Base-by-base conservation (phyloP, 805 yeast genomes). In the Candida dajiaensis region DNA sequence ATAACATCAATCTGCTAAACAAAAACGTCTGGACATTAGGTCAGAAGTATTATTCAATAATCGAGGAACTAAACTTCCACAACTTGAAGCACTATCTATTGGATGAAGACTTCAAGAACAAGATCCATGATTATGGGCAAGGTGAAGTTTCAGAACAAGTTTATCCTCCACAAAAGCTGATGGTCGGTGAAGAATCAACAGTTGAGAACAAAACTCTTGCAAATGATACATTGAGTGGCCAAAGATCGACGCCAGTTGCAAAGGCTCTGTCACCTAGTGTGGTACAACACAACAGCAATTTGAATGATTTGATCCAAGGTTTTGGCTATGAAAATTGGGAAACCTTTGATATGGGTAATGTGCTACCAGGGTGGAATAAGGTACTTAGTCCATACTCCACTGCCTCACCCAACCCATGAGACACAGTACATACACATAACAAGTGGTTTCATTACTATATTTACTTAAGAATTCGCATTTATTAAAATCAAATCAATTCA, bases 101-200 rank as follows among this genome's bases (percentile, higher is more conserved):
- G 6, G 35, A 41, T 19, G 52, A 47, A 16, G 38, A 40, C 6
- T 39, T 50, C 21, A 50, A 50, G 38, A 50, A 50, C 26, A 50
- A 40, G 33, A 47, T 50, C 12, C 46, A 50, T 44, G 52, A 50
- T 23, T 50, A 47, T 38, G 52, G 52, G 15, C 41, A 49, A 33
- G 46, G 44, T 28, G 50, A 49, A 20, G 38, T 46, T 18, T 29
- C 43, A n/a, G 50, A 47, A 44, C 36, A 40, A 35, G 40, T 18
- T 11, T 33, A 41, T 22, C 26, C 44, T 10, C 40, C 40, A 4
- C 37, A 18, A 8, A 40, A 39, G 12, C 15, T 16, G 20, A 16
- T 20, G 5, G 12, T 9, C 12, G 10, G 10, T 4, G 10, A 33
- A 2, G 36, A 33, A 9, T 9, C 20, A 16, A n/a, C 15, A n/a